Percentiles rank a stretch among this genome's conserved stretches.
phyloP scores from a whole-genome alignment of 108 stramenopile species.

The Mayamaea pseudoterrestris region DNA sequence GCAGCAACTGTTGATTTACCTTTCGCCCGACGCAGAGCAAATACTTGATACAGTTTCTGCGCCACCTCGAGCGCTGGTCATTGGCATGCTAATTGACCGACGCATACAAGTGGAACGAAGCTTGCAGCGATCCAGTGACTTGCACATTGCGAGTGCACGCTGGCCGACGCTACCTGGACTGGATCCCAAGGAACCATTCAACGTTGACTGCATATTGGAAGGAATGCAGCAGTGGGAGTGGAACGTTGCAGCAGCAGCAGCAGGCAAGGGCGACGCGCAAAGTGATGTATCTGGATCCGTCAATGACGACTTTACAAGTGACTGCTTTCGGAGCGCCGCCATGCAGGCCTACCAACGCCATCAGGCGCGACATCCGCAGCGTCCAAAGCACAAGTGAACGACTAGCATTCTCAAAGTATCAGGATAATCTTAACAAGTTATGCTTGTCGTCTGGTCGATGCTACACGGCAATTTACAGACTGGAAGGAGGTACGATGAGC shows the following conservation, averaged over 20 bases:
- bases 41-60: slow-evolving; percentile 15
- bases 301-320: too few relatives aligned
- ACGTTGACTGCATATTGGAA: slow-evolving; percentile 71
- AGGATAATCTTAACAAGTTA: too few relatives aligned
- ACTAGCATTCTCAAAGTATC: too few relatives aligned
- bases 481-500: too few relatives aligned
- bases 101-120: slow-evolving; percentile 55
- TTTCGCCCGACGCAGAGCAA: slow-evolving; percentile 68
- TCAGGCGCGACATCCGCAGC: slow-evolving; percentile 54
- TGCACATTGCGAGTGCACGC: slow-evolving; percentile 20
- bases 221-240: slow-evolving; percentile 65
- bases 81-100: slow-evolving; percentile 76
- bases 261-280: neutral
- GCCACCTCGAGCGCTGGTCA: slow-evolving; percentile 44
- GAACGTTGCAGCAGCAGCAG: slow-evolving; percentile 20
- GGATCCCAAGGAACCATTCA: slow-evolving; percentile 42
- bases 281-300: slow-evolving; percentile 4
- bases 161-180: slow-evolving; percentile 31
- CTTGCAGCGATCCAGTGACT: slow-evolving; percentile 27
- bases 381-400: slow-evolving; percentile 19
- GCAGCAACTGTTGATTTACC: slow-evolving; percentile 22
- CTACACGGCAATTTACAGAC: too few relatives aligned
- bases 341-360: slow-evolving; percentile 43
- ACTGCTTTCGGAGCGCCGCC: slow-evolving; percentile 52
- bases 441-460: too few relatives aligned